Conservation (phyloP, 1,139 yeast species). For the Pichia sp. region DNA sequence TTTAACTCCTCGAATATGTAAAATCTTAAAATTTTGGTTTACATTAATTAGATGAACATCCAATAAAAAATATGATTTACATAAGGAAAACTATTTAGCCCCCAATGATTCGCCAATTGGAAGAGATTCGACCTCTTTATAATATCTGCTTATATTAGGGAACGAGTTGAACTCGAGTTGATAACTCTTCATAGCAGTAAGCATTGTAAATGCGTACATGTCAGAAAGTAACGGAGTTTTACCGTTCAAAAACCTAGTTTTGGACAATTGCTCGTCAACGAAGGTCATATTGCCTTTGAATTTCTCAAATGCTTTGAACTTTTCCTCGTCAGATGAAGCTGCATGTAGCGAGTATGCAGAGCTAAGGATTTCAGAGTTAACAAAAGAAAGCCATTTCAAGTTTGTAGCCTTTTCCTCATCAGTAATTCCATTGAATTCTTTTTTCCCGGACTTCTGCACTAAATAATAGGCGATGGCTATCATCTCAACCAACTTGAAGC, state of each 20-base stretch:
- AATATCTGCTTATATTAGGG: neutral
- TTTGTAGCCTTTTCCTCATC: slow-evolving; percentile 28
- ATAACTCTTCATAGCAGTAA: neutral
- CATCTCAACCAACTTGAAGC: neutral
- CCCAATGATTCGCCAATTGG: too few relatives aligned
- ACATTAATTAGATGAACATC: too few relatives aligned
- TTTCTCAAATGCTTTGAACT: neutral
- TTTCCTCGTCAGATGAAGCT: slow-evolving; percentile 1
- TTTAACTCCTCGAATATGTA: too few relatives aligned
- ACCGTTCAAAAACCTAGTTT: neutral
- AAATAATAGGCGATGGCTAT: slow-evolving; percentile 22
- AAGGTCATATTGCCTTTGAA: neutral
- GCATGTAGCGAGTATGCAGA: slow-evolving; percentile 2
- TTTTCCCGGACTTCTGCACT: slow-evolving; percentile 17
- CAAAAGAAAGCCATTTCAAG: slow-evolving; percentile 30
- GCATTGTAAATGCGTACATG: neutral
- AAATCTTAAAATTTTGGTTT: too few relatives aligned
- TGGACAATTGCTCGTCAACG: neutral
- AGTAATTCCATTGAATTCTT: slow-evolving; percentile 24
- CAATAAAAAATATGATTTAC: too few relatives aligned
- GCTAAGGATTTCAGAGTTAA: slow-evolving; percentile 28
- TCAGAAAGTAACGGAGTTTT: neutral
- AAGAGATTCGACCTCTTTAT: neutral
- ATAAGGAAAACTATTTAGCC: too few relatives aligned
- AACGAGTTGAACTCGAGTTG: neutral